These are phyloP conservation scores for Hypomontagnella submonticulosa DNA, from an alignment of 495 filamentous ascomycete genomes.

Conservation along the genomic window DNA sequence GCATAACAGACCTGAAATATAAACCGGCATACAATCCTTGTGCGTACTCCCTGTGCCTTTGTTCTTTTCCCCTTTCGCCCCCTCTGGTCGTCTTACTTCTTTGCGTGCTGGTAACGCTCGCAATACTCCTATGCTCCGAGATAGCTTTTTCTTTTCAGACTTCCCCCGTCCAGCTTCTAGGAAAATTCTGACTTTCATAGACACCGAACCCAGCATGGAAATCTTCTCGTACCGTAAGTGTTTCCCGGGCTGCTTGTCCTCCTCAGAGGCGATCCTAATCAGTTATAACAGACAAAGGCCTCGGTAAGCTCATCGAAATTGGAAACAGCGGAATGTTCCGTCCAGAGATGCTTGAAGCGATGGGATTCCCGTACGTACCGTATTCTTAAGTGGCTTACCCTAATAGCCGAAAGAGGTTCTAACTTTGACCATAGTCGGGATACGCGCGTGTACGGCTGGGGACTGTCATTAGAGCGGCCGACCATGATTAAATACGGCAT, in stretches of 20 bases:
- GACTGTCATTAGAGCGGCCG: conserved; percentile 88
- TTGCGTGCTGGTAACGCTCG: not conserved
- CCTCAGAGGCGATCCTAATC: conserved; percentile 9
- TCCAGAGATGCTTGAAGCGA: conserved; percentile 89
- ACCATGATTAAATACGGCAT: conserved; percentile 98
- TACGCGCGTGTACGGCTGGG: conserved; percentile 91
- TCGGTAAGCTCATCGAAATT: conserved; percentile 94
- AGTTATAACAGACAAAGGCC: conserved; percentile 67
- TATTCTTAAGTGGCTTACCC: too few species aligned
- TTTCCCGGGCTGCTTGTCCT: not conserved
- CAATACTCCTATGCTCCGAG: not conserved
- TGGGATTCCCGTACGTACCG: conserved; percentile 45
- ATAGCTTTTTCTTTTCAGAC: not conserved
- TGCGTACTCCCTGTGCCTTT: conserved; percentile 17
- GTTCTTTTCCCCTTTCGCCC: not conserved
- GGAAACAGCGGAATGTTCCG: conserved; percentile 99
- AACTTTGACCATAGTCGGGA: conserved; percentile 60
- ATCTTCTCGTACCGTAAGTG: conserved; percentile 81
- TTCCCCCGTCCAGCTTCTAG: not conserved
- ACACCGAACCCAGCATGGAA: conserved; percentile 98
- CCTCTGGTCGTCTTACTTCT: too few species aligned
- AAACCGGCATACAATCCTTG: conserved; percentile 83
- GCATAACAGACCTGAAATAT: conserved; percentile 86
- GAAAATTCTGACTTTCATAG: conserved; percentile 68
- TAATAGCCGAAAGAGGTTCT: not conserved